phyloP scores from a whole-genome alignment of 1,139 yeast genomes.

The Petasospora rhodanensis region DNA sequence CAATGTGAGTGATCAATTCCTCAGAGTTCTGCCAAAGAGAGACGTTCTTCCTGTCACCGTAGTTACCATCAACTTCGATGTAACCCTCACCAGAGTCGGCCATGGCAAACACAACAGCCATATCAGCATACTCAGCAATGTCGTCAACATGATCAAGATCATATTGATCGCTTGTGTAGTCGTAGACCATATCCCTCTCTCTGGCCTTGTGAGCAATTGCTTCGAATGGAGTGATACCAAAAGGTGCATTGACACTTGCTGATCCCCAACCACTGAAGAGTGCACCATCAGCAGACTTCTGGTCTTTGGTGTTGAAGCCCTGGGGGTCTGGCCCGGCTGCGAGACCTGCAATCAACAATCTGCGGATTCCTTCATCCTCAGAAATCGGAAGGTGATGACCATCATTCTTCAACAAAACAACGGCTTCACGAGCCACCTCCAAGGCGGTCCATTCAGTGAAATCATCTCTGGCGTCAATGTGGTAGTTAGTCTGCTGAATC shows the following conservation, averaged over 20 bases:
- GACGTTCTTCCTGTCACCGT: conserved; percentile 54
- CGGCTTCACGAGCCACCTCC: conserved; percentile 53
- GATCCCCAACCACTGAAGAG: conserved; percentile 51
- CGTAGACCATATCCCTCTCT: conserved; percentile 41
- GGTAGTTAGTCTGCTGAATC: conserved; percentile 49
- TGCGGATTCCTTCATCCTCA: conserved; percentile 37
- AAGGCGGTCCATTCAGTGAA: conserved; percentile 48
- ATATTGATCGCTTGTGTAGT: conserved; percentile 40
- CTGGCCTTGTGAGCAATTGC: conserved; percentile 44
- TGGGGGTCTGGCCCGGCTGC: conserved; percentile 46
- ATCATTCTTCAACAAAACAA: conserved; percentile 49
- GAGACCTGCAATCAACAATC: conserved; percentile 42
- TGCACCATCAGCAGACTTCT: conserved; percentile 43
- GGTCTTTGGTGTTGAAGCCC: conserved; percentile 49
- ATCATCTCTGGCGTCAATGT: conserved; percentile 47
- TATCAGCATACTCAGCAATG: conserved; percentile 45
- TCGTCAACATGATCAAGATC: conserved; percentile 41
- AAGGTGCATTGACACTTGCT: conserved; percentile 49
- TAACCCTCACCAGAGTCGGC: conserved; percentile 59
- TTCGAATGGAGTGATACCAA: conserved; percentile 50
- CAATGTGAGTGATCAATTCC: conserved; percentile 43
- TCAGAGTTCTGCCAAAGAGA: conserved; percentile 63
- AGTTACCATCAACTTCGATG: conserved; percentile 52
- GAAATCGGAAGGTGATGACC: conserved; percentile 49
- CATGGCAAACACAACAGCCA: conserved; percentile 48